Evolutionary conservation across 2,329 filamentous ascomycete genomes (phyloP), one percentile per base, ranked within the genome.

Genomic region (Pseudocercospora vitis): DNA sequence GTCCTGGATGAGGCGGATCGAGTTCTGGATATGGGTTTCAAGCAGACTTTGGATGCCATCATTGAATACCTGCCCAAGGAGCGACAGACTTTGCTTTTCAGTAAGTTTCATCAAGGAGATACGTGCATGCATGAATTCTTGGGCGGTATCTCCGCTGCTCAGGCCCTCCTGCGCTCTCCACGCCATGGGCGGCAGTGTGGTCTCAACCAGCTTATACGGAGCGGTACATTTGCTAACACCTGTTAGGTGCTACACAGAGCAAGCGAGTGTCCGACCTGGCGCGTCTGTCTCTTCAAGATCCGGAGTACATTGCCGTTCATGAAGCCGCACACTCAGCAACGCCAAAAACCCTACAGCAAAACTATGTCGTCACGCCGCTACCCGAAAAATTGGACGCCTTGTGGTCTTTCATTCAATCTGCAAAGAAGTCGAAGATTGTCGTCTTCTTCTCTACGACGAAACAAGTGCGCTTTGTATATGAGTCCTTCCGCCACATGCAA

Each of bases 21-120:
- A 32, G 96, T 96, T 67, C 85, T 99, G 81, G 94, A 99, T 68
- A 94, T 97, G 90, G 94, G 94, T 4, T 99, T 99, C 70, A 87
- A 95, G 71, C 78, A 80, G 4, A 89, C 89, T 1, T 86, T 99
- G 3, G 94, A 99, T 72, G 94, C 94, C 0, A 88, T 99, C 47
- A 75, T 99, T 23, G 91, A 95, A 57, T 95, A 97, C 69, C 78
- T 99, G 1, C 94, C 94, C 1, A 86, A 84, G 64, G 77, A 86
- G 23, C 81, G 94, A 57, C 94, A 99, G 73, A 99, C 94, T 0
- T 79, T 99, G 68, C 82, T 99, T 7, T 99, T 97, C 77, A 45
- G 42, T n/a, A n/a, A n/a, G n/a, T n/a, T n/a, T n/a, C n/a, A n/a
- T n/a, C n/a, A n/a, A n/a, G n/a, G n/a, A n/a, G n/a, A n/a, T n/a